phyloP scores from a whole-genome alignment of 2,329 filamentous ascomycete genomes.

The Epichloe brachyelytri region DNA sequence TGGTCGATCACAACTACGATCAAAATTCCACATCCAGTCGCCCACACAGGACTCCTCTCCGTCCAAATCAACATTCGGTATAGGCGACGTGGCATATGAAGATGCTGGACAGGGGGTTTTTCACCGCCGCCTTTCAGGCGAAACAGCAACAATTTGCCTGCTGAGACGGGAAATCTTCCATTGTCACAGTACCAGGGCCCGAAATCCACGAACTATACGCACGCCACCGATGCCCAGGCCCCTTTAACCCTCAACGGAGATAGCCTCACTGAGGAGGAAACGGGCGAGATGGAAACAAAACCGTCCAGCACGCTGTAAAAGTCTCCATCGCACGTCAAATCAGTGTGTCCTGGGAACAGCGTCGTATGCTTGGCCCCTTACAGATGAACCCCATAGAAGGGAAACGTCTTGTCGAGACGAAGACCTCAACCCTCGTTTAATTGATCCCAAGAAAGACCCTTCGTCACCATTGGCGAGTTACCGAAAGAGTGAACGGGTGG shows the following conservation, averaged over 20 bases:
- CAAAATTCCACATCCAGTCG: conserved; percentile 6
- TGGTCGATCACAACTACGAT: conserved; percentile 3
- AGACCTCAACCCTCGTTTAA: conserved; percentile 31
- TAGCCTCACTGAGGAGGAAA: neutral
- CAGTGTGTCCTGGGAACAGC: conserved; percentile 49
- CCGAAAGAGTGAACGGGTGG: conserved; percentile 39
- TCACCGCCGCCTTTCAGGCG: neutral
- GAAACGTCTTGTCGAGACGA: conserved; percentile 20
- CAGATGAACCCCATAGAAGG: conserved; percentile 15
- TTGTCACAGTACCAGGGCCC: neutral
- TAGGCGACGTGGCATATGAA: neutral
- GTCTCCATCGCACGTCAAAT: conserved; percentile 58
- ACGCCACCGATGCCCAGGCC: neutral
- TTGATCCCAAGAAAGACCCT: conserved; percentile 22
- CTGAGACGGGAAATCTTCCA: neutral
- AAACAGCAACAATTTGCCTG: neutral
- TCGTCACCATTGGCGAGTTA: conserved; percentile 23
- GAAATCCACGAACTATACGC: neutral
- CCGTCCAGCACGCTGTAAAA: conserved; percentile 43
- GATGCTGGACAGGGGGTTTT: neutral
- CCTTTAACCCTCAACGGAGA: neutral
- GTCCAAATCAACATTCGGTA: conserved; percentile 2
- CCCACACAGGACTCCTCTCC: neutral
- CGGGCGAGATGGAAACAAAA: conserved; percentile 13
- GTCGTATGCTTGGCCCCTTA: conserved; percentile 44